Evolutionary conservation across 129 eudicot genomes (phyloP).

Genomic region (Calendula officinalis): DNA sequence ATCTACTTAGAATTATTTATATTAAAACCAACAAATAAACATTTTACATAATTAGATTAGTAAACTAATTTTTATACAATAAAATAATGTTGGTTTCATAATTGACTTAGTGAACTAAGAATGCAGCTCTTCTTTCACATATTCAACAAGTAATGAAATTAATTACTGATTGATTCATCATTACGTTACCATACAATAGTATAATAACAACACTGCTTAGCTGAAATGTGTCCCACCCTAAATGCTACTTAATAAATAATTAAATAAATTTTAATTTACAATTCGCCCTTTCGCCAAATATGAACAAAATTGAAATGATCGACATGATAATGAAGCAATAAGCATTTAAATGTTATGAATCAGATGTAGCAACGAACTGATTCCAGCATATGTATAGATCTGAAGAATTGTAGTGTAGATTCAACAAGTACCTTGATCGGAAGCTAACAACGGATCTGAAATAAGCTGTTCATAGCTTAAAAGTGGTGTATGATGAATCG

Average conservation of each 20-base stretch:
- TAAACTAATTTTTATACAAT: neutral
- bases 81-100: constrained; percentile 3
- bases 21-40: neutral
- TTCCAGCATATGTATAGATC: constrained; percentile 7
- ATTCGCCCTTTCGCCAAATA: neutral
- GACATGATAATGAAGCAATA: constrained; percentile 8
- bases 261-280: no score
- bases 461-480: constrained; percentile 21
- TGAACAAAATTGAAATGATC: neutral
- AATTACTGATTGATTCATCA: constrained; percentile 5
- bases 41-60: neutral
- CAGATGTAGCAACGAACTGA: neutral
- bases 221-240: constrained; percentile 4
- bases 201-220: neutral
- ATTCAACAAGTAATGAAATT: neutral
- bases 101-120: neutral
- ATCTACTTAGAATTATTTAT: neutral
- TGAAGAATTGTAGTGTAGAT: constrained; percentile 6
- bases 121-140: neutral
- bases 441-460: constrained; percentile 29
- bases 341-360: constrained; percentile 1
- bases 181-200: neutral
- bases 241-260: neutral
- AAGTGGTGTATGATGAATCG: neutral
- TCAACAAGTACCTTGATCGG: constrained; percentile 22